Evolutionary conservation across 371 early-diverging fungal species (phyloP), one percentile per base, ranked within the genome.

Genomic region (Dinochytrium kinnereticum): DNA sequence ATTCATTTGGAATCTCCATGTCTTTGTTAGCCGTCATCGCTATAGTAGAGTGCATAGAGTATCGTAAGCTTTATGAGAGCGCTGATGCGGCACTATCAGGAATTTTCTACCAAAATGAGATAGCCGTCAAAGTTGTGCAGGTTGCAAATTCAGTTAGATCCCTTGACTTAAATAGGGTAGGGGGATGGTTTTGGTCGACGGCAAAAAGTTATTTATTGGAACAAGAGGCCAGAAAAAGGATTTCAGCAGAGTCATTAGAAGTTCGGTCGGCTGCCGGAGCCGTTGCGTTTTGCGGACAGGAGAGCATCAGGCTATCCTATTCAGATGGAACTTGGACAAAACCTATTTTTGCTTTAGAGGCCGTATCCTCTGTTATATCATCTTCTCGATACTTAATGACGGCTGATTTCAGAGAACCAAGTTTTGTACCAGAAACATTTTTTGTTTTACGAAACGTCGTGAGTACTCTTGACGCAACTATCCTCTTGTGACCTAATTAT

Each of bases 131-230:
- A 0, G 34, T 59, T 3, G 53, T 73, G 2, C 21, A n/a, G 3
- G 40, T 73, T 17, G 68, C 68, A 28, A 65, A 73, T 17, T 57
- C 34, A 0, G 53, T 57, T 2, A 55, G 78, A n/a, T 69, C 61
- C n/a, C n/a, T 79, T 21, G 67, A 79, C 44, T 2, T 66, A 28
- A 5, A 7, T 17, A 10, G 64, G 7, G 7, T 36, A 26, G 10
- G 3, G 10, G 64, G 64, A 34, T 64, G 64, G 64, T 26, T 26
- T 26, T 64, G 64, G 64, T 7, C 36, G 38, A 30, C 64, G 31
- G 64, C 64, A 10, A 34, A 7, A 13, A 26, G 61, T 61, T 2
- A 17, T 31, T 13, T 28, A 13, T 5, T 3, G 7, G 33, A 26
- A 31, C 13, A 30, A 21, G 19, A 30, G 17, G 64, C 64, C 15